A percentile compares a stretch with the other conserved stretches of the same genome.
phyloP scores from a whole-genome alignment of 345 rosid genomes.

The Heritiera littoralis region DNA sequence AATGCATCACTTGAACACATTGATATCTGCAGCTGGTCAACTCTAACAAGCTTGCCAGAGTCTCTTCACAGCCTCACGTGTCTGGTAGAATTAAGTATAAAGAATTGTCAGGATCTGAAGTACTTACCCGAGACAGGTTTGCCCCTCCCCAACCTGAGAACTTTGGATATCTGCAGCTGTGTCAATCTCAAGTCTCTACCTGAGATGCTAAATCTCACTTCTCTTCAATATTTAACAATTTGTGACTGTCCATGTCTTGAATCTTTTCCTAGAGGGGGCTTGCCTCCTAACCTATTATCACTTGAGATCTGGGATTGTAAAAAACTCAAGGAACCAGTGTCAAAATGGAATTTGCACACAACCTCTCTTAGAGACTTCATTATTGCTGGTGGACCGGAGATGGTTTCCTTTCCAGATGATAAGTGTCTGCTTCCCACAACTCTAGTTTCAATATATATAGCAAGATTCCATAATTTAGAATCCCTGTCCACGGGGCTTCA shows the following conservation, averaged over 20 bases:
- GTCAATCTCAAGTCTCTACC: constrained; percentile 29
- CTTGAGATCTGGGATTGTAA: constrained; percentile 30
- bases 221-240: constrained; percentile 24
- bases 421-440: constrained; percentile 29
- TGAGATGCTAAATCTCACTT: constrained; percentile 23
- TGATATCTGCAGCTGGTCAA: background rate
- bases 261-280: constrained; percentile 34
- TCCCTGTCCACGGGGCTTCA: constrained; percentile 24
- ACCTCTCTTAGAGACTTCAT: constrained; percentile 15
- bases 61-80: constrained; percentile 1
- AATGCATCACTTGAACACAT: constrained; percentile 20
- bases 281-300: constrained; percentile 29
- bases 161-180: constrained; percentile 10
- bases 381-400: constrained; percentile 15
- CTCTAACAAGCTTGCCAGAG: background rate
- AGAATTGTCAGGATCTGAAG: constrained; percentile 18
- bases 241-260: constrained; percentile 8
- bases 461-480: constrained; percentile 19
- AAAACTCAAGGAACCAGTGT: constrained; percentile 25
- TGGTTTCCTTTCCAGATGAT: constrained; percentile 18
- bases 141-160: constrained; percentile 2
- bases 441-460: constrained; percentile 24
- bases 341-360: constrained; percentile 14
- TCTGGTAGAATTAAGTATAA: constrained; percentile 20
- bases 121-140: constrained; percentile 25